Conservation (phyloP, 495 filamentous ascomycete species). For the Elasticomyces elasticus region DNA sequence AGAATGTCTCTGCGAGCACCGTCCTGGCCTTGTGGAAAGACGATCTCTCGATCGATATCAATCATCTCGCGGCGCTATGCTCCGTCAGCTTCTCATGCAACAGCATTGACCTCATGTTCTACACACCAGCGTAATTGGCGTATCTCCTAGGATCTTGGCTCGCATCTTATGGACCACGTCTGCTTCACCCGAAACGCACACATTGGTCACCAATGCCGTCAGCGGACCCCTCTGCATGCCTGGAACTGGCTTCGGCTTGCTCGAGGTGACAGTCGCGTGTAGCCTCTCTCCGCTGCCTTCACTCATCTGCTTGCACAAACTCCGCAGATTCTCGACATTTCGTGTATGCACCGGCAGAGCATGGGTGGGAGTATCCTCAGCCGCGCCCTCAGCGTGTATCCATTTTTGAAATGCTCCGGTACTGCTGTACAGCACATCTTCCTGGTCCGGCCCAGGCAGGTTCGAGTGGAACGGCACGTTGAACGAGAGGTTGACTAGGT, state of each 20-base stretch:
- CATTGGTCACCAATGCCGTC: conserved; percentile 74
- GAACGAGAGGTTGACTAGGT: conserved; percentile 60
- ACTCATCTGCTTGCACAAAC: conserved; percentile 67
- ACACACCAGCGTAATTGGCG: conserved; percentile 76
- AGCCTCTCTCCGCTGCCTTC: conserved; percentile 57
- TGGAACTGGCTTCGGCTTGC: conserved; percentile 66
- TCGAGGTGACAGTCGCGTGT: conserved; percentile 71
- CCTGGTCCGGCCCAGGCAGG: conserved; percentile 76
- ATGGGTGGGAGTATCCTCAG: conserved; percentile 70
- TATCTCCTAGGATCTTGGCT: conserved; percentile 74
- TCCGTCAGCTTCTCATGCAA: conserved; percentile 16
- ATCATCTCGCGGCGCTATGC: conserved; percentile 78
- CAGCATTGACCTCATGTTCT: background rate
- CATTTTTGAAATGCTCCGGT: conserved; percentile 72
- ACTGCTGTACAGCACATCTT: conserved; percentile 85
- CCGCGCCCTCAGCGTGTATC: conserved; percentile 76
- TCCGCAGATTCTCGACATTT: conserved; percentile 68
- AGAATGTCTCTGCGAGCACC: conserved; percentile 61
- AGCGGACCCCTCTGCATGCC: conserved; percentile 52
- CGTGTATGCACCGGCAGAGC: conserved; percentile 78
- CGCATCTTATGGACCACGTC: conserved; percentile 77
- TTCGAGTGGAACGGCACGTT: conserved; percentile 91
- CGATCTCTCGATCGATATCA: conserved; percentile 80
- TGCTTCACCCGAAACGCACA: conserved; percentile 74
- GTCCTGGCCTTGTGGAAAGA: conserved; percentile 59